Base-by-base conservation (phyloP, 2,329 filamentous ascomycete species). In the Colletotrichum lini region DNA sequence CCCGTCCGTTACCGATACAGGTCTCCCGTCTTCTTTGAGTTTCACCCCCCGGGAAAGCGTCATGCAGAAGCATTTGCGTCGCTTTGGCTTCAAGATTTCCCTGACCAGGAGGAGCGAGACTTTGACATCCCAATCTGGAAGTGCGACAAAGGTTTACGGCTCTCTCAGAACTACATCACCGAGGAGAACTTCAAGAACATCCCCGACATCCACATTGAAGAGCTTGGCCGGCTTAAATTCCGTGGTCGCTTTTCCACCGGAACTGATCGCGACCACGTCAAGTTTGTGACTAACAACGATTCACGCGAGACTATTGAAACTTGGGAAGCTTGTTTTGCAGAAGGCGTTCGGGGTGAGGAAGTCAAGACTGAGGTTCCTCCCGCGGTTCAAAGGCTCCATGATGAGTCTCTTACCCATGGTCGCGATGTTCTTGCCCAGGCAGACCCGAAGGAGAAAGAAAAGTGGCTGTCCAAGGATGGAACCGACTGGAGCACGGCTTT, bases 151-250 rank as follows among this genome's bases (percentile, higher is more conserved):
- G 87, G 91, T 0, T 85, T 89, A 72, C 90, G 96, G 5, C 85
- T 98, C 13, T 94, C 93, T 0, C 96, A 98, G 78, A 98, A 98
- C 79, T 98, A 96, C 80, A 93, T 98, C 77, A 97, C 94, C 0
- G 90, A 95, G 72, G 86, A 91, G 21, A 97, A 96, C 78, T 91
- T 89, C 79, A 82, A 85, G 12, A 83, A 88, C 2, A 87, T 94
- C 15, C 92, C 94, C 0, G 93, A 95, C 54, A 86, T 98, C 1
- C 88, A 94, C 56, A 86, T 98, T 15, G 87, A 93, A 72, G 92
- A 96, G 79, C 85, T 98, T 47, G 96, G 96, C 1, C 91, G 95
- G 2, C 84, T 98, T 15, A 89, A 90, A 45, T 98, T 98, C 86
- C 86, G 87, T 2, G 94, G 90, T 13, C 88, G 91, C 15, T 98